Evolutionary conservation across 2,329 filamentous ascomycete species (phyloP), one percentile per base, ranked within the genome.

Genomic region (Aspergillus jensenii): DNA sequence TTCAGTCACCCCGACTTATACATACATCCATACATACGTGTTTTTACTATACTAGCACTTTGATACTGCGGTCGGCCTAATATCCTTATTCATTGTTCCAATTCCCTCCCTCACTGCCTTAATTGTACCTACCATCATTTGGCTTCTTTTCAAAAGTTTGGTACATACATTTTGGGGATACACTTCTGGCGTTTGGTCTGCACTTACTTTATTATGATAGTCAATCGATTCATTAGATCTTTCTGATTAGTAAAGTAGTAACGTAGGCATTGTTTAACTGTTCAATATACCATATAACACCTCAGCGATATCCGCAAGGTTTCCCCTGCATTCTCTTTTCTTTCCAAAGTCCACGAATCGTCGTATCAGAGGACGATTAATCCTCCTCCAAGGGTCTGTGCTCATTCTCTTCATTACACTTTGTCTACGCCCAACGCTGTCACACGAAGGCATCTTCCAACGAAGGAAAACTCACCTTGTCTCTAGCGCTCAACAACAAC

Each of bases 101-200:
- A 21, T 21, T 25, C 17, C 14, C 55, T 55, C 37, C 11, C 51
- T 40, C 14, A n/a, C 25, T 52, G 33, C 15, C 33, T 43, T 44
- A 11, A 31, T 12, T 44, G 40, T 53, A 53, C 23, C 51, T 37
- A 37, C 14, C 43, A 25, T 46, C 35, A 5, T 15, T 35, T 11
- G 19, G 40, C 39, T 27, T 37, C 27, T 9, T 19, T 15, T n/a
- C 43, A 58, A 58, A 58, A 58, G 51, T 55, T 58, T 46, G 33
- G 51, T 53, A 53, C 51, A 46, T 53, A 53, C 44, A 46, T 25
- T 31, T 46, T 51, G 48, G 48, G 48, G 35, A 51, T 51, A 40
- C 37, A 27, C 41, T 37, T 51, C 48, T 46, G 48, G 48, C 48
- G 48, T 51, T 51, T n/a, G 14, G 44, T 25, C 15, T 46, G 44